Conservation (phyloP, 2,329 filamentous ascomycete species). For the Alternaria rosae region DNA sequence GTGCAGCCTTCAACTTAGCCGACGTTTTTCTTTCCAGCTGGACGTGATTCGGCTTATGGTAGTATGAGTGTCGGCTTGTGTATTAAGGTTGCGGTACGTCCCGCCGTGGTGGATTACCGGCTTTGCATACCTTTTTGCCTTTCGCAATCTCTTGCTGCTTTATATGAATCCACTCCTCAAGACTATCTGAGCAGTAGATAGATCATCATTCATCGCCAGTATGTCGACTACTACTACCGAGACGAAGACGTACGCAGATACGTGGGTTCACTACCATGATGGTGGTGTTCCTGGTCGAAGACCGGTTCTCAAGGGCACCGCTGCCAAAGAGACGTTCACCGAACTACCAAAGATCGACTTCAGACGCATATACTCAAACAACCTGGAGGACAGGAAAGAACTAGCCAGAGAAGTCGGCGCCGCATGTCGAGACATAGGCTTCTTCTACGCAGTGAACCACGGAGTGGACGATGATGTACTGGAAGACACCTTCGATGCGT, state of each 20-base stretch:
- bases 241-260: constrained; percentile 18
- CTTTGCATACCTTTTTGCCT: not conserved
- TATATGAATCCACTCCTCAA: not conserved
- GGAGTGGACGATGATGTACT: constrained; percentile 38
- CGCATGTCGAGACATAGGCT: constrained; percentile 44
- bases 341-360: constrained; percentile 43
- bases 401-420: constrained; percentile 40
- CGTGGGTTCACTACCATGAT: constrained; percentile 43
- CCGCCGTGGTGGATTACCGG: not conserved
- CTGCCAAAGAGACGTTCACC: constrained; percentile 35
- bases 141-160: not conserved
- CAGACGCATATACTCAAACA: constrained; percentile 36
- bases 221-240: constrained; percentile 22
- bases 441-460: constrained; percentile 46
- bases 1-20: not conserved
- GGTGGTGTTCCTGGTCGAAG: constrained; percentile 39
- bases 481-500: constrained; percentile 38
- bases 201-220: not conserved
- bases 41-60: not conserved
- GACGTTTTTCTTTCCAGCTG: not conserved
- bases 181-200: not conserved
- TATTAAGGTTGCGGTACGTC: constrained; percentile 13
- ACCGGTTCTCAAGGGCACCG: constrained; percentile 32
- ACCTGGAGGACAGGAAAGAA: constrained; percentile 31
- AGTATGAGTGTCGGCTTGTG: not conserved